phyloP scores from a whole-genome alignment of 2,329 filamentous ascomycete genomes.

The Aspergillus japonicus region DNA sequence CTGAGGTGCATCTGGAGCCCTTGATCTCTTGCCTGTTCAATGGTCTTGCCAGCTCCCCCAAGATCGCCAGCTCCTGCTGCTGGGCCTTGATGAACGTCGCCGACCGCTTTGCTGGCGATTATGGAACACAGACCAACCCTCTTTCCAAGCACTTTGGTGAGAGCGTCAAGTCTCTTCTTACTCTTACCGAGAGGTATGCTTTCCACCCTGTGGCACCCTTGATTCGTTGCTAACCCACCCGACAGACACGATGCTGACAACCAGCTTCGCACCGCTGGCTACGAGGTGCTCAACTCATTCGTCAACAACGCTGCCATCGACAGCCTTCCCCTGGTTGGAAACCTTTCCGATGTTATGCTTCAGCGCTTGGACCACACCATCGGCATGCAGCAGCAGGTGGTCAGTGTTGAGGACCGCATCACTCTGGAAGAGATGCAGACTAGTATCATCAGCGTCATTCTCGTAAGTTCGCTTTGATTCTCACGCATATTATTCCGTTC shows the following conservation, averaged over 20 bases:
- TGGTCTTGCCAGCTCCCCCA: slow-evolving; percentile 83
- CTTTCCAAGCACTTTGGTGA: slow-evolving; percentile 91
- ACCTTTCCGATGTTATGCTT: slow-evolving; percentile 82
- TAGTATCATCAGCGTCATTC: slow-evolving; percentile 84
- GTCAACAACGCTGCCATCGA: slow-evolving; percentile 87
- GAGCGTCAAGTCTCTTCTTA: slow-evolving; percentile 79
- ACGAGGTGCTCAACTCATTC: slow-evolving; percentile 94
- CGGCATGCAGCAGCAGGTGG: slow-evolving; percentile 85
- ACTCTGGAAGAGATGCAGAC: slow-evolving; percentile 98
- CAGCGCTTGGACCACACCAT: slow-evolving; percentile 89
- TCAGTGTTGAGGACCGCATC: slow-evolving; percentile 94
- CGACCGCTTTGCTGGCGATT: slow-evolving; percentile 88
- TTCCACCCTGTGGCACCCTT: background rate
- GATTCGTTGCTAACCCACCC: slow-evolving; percentile 13
- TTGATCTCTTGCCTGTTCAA: slow-evolving; percentile 87
- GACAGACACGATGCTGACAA: slow-evolving; percentile 71
- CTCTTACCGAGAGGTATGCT: slow-evolving; percentile 71
- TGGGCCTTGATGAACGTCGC: slow-evolving; percentile 99
- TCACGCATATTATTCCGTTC: background rate
- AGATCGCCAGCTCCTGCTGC: slow-evolving; percentile 98
- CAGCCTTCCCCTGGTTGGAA: slow-evolving; percentile 75
- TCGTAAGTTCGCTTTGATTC: slow-evolving; percentile 45
- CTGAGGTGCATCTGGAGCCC: slow-evolving; percentile 74
- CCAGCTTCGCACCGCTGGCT: slow-evolving; percentile 87
- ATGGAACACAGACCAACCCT: slow-evolving; percentile 74